Conservation (phyloP, 2,329 filamentous ascomycete genomes). For the Penicillium rolfsii region DNA sequence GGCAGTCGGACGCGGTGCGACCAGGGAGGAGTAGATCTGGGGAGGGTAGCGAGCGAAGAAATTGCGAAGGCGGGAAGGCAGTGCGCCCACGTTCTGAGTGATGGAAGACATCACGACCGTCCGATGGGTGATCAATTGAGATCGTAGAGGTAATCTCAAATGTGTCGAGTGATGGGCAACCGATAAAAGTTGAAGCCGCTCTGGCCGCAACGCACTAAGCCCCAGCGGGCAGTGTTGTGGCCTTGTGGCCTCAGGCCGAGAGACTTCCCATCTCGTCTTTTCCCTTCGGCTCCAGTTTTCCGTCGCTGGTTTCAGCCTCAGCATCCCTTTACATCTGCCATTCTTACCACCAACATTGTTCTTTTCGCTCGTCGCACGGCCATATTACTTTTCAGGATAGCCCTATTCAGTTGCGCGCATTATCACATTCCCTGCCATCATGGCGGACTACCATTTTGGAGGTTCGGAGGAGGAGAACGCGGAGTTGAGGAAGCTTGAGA, state of each 20-base stretch:
- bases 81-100: slow-evolving; percentile 36
- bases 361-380: slow-evolving; percentile 12
- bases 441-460: slow-evolving; percentile 75
- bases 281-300: slow-evolving; percentile 15
- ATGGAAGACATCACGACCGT: slow-evolving; percentile 27
- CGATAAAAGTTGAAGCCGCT: slow-evolving; percentile 17
- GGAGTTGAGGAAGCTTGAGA: slow-evolving; percentile 77
- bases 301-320: slow-evolving; percentile 17
- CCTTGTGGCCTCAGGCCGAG: slow-evolving; percentile 14
- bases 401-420: slow-evolving; percentile 4
- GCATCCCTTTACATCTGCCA: slow-evolving; percentile 15
- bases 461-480: slow-evolving; percentile 78
- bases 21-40: slow-evolving; percentile 50
- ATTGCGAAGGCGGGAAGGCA: slow-evolving; percentile 76
- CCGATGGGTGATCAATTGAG: slow-evolving; percentile 21
- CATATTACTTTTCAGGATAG: slow-evolving; percentile 5
- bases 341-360: slow-evolving; percentile 20
- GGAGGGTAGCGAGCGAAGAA: slow-evolving; percentile 94
- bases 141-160: neutral
- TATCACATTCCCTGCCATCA: slow-evolving; percentile 40
- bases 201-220: slow-evolving; percentile 9
- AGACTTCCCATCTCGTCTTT: slow-evolving; percentile 16
- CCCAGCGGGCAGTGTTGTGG: neutral
- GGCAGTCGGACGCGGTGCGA: slow-evolving; percentile 32
- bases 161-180: slow-evolving; percentile 6